Evolutionary conservation across 1,284 basidiomycete genomes (phyloP).

Genomic region (Malassezia equina): DNA sequence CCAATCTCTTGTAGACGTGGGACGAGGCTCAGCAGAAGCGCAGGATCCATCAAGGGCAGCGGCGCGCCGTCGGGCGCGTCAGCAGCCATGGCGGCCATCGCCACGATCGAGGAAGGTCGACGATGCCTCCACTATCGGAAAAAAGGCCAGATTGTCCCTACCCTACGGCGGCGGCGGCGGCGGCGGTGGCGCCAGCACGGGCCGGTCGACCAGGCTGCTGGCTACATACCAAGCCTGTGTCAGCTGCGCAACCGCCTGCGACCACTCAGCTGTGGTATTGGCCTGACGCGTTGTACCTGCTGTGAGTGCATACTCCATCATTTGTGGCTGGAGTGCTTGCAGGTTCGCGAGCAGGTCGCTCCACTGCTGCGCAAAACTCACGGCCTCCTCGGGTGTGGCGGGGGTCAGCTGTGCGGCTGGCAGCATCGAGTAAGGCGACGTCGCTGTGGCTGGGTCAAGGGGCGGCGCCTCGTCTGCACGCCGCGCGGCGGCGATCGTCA

Average conservation of each 20-base stretch:
- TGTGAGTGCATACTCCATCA: slow-evolving; percentile 18
- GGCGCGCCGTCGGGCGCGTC: not conserved
- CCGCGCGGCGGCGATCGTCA: not conserved
- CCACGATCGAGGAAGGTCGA: not conserved
- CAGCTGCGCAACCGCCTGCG: slow-evolving; percentile 14
- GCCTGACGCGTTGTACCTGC: slow-evolving; percentile 9
- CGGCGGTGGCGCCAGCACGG: slow-evolving; percentile 5
- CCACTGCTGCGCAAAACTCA: slow-evolving; percentile 20
- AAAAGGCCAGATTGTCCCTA: not conserved
- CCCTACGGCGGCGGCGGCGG: no score
- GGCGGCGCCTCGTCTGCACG: not conserved
- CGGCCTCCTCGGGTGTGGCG: slow-evolving; percentile 16
- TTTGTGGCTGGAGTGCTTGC: slow-evolving; percentile 14
- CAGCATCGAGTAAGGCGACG: slow-evolving; percentile 10
- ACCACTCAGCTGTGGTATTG: slow-evolving; percentile 16
- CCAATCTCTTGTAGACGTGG: slow-evolving; percentile 7
- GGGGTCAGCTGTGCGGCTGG: slow-evolving; percentile 5
- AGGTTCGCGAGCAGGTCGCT: slow-evolving; percentile 16
- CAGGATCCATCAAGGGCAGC: slow-evolving; percentile 5
- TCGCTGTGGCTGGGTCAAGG: slow-evolving; percentile 7
- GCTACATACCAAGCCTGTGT: slow-evolving; percentile 19
- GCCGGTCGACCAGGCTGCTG: slow-evolving; percentile 10
- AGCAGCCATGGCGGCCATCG: not conserved
- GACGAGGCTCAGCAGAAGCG: slow-evolving; percentile 7
- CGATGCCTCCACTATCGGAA: not conserved